Base-by-base conservation (phyloP, 176 grass and related monocot species). In the Typha latifolia region DNA sequence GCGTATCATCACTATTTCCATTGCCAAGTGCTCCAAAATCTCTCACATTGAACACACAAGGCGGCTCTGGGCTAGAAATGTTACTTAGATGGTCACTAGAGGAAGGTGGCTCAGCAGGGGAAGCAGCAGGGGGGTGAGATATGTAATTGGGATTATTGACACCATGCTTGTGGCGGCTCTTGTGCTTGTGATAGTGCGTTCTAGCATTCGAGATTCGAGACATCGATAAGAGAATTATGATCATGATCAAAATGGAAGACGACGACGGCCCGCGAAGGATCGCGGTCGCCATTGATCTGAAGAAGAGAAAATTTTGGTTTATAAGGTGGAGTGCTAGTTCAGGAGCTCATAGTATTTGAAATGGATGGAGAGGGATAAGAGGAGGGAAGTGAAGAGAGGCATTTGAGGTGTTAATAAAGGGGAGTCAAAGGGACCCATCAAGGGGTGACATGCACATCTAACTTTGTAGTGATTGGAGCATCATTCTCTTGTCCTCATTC, bases 11-110 rank as follows among this genome's bases (percentile, higher is more conserved):
- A 18, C 37, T 56, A 1, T 81, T 72, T 32, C 69, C 83, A 74
- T 96, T 68, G 49, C 91, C 86, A 43, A 73, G 24, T 3, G 81
- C 86, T 14, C 91, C 84, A 6, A 80, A 96, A 34, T 76, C 63
- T 37, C 84, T 74, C 26, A 90, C 86, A 71, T 96, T 71, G 49
- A 90, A 90, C 47, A 87, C 67, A 49, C 49, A 14, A 29, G 8
- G 27, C 14, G 67, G 62, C 18, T 18, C 48, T 59, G 74, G 3
- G 29, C 61, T 24, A 48, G 78, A 56, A 3, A 0, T 49, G 13
- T 65, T 55, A 1, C 1, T 13, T n/a, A n/a, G 1, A 11, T 71
- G n/a, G 34, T 65, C 49, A 64, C 47, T 66, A 32, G 12, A 1
- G 14, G 29, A 26, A 8, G 71, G 80, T 37, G 77, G 53, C n/a